Evolutionary conservation across 2,329 filamentous ascomycete genomes (phyloP).

Genomic region (Aureobasidium namibiae): DNA sequence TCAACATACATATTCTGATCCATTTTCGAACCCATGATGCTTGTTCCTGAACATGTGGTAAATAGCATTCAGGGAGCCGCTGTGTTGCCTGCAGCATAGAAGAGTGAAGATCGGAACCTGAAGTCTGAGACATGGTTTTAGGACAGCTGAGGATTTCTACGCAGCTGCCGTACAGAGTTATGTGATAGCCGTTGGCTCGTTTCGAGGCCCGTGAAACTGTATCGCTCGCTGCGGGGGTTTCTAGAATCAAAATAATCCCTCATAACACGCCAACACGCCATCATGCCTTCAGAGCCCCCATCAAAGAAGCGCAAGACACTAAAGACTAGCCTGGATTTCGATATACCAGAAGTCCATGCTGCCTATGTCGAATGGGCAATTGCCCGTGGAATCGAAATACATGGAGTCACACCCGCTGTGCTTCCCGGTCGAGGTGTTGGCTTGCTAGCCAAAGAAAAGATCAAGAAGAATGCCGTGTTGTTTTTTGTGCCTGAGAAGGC

Average conservation of each 20-base stretch:
- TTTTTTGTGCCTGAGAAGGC: conserved; percentile 56
- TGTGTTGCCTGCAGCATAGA: neutral
- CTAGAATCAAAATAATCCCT: neutral
- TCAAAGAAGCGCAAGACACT: neutral
- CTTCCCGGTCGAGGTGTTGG: conserved; percentile 71
- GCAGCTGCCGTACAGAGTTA: neutral
- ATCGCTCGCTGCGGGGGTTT: neutral
- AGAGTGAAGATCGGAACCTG: neutral
- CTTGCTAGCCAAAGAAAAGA: conserved; percentile 59
- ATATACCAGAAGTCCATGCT: conserved; percentile 31
- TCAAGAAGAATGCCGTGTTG: conserved; percentile 55
- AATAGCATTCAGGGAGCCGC: neutral
- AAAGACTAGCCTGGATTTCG: neutral
- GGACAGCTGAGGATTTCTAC: neutral
- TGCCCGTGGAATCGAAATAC: conserved; percentile 55
- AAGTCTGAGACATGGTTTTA: neutral
- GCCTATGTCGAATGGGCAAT: conserved; percentile 62
- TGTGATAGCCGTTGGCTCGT: conserved; percentile 4
- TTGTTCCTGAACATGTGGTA: neutral
- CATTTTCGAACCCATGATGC: neutral
- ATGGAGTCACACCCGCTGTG: conserved; percentile 57
- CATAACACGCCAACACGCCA: neutral
- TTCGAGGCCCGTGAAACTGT: neutral
- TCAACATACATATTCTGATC: neutral
- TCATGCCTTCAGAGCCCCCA: neutral